A percentile compares a stretch with the other conserved stretches of the same genome.
These are phyloP conservation scores for Fusarium torreyae DNA, from an alignment of 2,329 filamentous ascomycete species.

Conservation along the genomic window DNA sequence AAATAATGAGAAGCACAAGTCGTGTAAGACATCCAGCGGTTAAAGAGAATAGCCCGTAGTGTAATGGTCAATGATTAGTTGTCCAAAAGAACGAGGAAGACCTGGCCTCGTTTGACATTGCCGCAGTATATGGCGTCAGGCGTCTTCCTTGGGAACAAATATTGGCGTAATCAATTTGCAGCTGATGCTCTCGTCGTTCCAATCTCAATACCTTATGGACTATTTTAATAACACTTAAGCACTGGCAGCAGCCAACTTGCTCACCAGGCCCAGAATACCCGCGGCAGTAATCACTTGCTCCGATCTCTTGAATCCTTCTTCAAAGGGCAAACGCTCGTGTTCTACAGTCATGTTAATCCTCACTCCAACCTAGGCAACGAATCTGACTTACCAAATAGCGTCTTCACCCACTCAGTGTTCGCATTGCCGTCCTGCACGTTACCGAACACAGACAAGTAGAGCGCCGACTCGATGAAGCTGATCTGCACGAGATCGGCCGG, in stretches of 20 bases:
- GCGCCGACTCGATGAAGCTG: constrained; percentile 44
- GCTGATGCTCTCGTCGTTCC: too few species aligned
- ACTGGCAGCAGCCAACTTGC: constrained; percentile 33
- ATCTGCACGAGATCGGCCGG: constrained; percentile 17
- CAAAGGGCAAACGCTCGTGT: constrained; percentile 40
- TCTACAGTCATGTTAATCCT: constrained; percentile 24
- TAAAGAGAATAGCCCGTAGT: too few species aligned
- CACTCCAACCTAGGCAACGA: rapidly evolving
- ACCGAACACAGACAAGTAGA: constrained; percentile 44
- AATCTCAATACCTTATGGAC: too few species aligned
- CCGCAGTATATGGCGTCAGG: too few species aligned
- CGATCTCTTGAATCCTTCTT: constrained; percentile 41
- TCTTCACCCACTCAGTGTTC: constrained; percentile 42
- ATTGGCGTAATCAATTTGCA: too few species aligned
- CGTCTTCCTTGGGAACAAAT: too few species aligned
- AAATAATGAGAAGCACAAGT: too few species aligned
- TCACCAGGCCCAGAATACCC: constrained; percentile 36
- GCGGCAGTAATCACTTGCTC: constrained; percentile 34
- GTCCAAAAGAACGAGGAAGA: too few species aligned
- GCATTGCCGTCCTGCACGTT: constrained; percentile 35
- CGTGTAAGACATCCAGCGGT: too few species aligned
- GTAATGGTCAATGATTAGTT: too few species aligned
- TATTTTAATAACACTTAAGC: neutral
- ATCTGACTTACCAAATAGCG: constrained; percentile 39
- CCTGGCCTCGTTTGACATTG: too few species aligned